Evolutionary conservation across 345 rosid species (phyloP).

Genomic region (Tarenaya hassleriana): DNA sequence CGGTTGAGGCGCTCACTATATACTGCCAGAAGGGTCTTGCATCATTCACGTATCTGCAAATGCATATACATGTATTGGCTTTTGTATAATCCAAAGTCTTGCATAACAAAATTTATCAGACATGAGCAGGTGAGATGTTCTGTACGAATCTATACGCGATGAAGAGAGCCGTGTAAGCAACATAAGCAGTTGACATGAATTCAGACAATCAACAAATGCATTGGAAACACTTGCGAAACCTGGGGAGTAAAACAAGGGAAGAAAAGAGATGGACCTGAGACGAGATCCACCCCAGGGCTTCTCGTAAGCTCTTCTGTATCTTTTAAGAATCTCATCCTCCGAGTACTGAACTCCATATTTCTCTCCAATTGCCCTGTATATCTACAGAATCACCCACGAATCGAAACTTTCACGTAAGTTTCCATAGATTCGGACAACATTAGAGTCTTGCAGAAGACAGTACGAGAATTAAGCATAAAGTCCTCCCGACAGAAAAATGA

Average conservation of each 20-base stretch:
- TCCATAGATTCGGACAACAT: neutral
- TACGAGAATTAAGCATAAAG: neutral
- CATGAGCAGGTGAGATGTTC: too few relatives aligned
- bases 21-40: slow-evolving; percentile 94
- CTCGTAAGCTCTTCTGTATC: slow-evolving; percentile 86
- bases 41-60: slow-evolving; percentile 79
- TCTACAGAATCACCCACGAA: slow-evolving; percentile 33
- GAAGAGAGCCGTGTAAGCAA: too few relatives aligned
- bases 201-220: neutral
- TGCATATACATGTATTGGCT: neutral
- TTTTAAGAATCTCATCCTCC: slow-evolving; percentile 72
- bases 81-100: neutral
- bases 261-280: slow-evolving; percentile 46
- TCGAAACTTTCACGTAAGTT: neutral
- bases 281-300: slow-evolving; percentile 96
- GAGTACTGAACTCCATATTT: slow-evolving; percentile 89
- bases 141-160: too few relatives aligned
- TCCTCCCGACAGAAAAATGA: neutral
- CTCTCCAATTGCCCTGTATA: slow-evolving; percentile 78
- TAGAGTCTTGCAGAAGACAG: neutral
- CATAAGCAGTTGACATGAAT: too few relatives aligned
- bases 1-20: slow-evolving; percentile 86
- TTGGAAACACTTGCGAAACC: neutral
- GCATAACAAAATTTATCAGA: neutral
- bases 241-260: slow-evolving; percentile 2